Conservation (phyloP, 1,284 basidiomycete species). For the Mycena citricolor region DNA sequence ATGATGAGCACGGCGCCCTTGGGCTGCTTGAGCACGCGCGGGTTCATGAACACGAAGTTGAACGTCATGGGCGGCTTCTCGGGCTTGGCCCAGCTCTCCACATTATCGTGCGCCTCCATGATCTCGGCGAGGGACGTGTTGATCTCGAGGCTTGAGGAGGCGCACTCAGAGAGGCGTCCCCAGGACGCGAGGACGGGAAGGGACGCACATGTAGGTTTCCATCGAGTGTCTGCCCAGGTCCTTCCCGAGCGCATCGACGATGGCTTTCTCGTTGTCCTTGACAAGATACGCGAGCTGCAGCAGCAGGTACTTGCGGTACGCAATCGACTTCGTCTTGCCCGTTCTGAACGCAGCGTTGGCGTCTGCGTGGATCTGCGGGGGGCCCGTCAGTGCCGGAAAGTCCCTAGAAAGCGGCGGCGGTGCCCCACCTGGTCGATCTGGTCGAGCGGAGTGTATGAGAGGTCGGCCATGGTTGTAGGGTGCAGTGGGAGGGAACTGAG, state of each 20-base stretch:
- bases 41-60: slow-evolving; percentile 56
- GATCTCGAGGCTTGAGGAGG: slow-evolving; percentile 52
- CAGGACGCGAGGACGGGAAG: not conserved
- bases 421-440: slow-evolving; percentile 36
- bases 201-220: slow-evolving; percentile 57
- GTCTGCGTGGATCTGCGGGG: slow-evolving; percentile 49
- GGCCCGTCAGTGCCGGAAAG: not conserved
- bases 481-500: no score
- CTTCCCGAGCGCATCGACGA: slow-evolving; percentile 51
- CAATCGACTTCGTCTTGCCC: slow-evolving; percentile 59
- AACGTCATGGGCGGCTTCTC: slow-evolving; percentile 59
- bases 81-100: slow-evolving; percentile 77
- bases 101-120: slow-evolving; percentile 61
- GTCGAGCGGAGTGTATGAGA: slow-evolving; percentile 35
- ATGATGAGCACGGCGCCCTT: slow-evolving; percentile 68
- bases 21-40: slow-evolving; percentile 67
- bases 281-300: slow-evolving; percentile 65
- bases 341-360: slow-evolving; percentile 52
- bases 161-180: slow-evolving; percentile 1
- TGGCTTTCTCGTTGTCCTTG: slow-evolving; percentile 59
- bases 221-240: slow-evolving; percentile 60
- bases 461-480: slow-evolving; percentile 13
- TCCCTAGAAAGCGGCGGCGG: not conserved
- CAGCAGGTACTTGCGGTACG: slow-evolving; percentile 66
- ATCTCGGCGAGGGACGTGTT: slow-evolving; percentile 56